Evolutionary conservation across 345 rosid species (phyloP).

Genomic region (Laguncularia racemosa): DNA sequence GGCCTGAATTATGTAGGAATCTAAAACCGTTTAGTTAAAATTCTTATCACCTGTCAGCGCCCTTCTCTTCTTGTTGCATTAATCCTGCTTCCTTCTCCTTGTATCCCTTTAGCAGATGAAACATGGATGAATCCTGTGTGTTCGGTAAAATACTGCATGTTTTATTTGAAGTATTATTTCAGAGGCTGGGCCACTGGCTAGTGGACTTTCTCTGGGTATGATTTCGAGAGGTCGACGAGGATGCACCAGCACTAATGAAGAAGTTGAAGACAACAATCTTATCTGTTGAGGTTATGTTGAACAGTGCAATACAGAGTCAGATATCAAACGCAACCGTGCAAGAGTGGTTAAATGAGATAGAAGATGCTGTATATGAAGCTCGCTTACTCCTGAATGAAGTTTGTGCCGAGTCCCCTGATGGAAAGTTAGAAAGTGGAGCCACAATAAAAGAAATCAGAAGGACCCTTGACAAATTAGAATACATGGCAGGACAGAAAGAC

Average conservation of each 20-base stretch:
- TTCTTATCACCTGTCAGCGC: too few species aligned
- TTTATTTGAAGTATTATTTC: conserved; percentile 7
- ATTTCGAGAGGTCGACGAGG: background rate
- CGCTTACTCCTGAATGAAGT: too few species aligned
- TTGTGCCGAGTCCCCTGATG: too few species aligned
- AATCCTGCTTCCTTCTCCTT: too few species aligned
- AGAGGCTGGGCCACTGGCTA: conserved; percentile 5
- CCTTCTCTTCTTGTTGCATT: too few species aligned
- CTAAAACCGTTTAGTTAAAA: too few species aligned
- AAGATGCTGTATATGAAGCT: too few species aligned
- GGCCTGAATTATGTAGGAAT: too few species aligned
- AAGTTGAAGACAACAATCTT: conserved; percentile 2
- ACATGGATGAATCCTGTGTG: background rate
- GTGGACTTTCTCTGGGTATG: background rate
- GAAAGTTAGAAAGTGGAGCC: too few species aligned
- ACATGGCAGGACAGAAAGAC: too few species aligned
- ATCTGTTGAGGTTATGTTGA: conserved; percentile 5
- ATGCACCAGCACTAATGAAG: background rate
- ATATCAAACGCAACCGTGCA: background rate
- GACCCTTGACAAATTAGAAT: too few species aligned
- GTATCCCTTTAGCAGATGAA: background rate
- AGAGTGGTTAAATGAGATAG: conserved; percentile 14
- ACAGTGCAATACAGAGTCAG: conserved; percentile 13
- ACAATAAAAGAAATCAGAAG: too few species aligned
- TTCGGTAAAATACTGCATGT: conserved; percentile 7